Evolutionary conservation across 106 monocot genomes (phyloP).

Genomic region (Allium cepa): DNA sequence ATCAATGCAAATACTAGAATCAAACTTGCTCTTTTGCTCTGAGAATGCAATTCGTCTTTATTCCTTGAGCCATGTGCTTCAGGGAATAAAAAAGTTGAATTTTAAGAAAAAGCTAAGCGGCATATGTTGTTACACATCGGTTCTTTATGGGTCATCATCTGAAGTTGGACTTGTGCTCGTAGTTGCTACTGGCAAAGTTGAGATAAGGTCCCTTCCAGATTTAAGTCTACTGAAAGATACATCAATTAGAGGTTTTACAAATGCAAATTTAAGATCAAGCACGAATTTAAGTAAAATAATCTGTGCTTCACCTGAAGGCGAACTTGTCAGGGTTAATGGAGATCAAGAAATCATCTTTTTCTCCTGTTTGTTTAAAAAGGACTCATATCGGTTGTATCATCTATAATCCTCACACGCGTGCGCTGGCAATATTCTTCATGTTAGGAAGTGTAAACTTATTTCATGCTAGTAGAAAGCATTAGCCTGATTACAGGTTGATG

Average conservation of each 20-base stretch:
- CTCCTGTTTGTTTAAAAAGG: slow-evolving; percentile 34
- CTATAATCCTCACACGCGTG: too few species aligned
- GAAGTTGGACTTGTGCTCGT: slow-evolving; percentile 49
- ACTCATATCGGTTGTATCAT: slow-evolving; percentile 66
- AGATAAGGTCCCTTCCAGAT: slow-evolving; percentile 80
- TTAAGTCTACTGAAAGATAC: slow-evolving; percentile 50
- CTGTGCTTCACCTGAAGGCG: slow-evolving; percentile 63
- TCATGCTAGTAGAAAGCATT: too few species aligned
- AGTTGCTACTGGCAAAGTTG: slow-evolving; percentile 49
- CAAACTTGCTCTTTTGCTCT: slow-evolving; percentile 55
- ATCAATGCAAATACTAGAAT: slow-evolving; percentile 48
- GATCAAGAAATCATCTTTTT: slow-evolving; percentile 67
- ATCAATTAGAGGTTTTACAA: slow-evolving; percentile 35
- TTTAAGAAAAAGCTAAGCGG: slow-evolving; percentile 56
- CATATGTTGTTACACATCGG: slow-evolving; percentile 47
- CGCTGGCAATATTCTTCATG: too few species aligned
- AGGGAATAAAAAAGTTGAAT: slow-evolving; percentile 65
- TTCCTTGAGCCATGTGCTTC: slow-evolving; percentile 48
- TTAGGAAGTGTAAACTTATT: too few species aligned
- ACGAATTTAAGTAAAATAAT: slow-evolving; percentile 18
- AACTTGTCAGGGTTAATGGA: slow-evolving; percentile 61
- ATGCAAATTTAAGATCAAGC: slow-evolving; percentile 18
- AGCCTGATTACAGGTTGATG: too few species aligned
- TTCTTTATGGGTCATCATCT: slow-evolving; percentile 32
- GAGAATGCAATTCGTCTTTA: slow-evolving; percentile 62